phyloP scores from a whole-genome alignment of 805 yeast species.

The Candida coleopterorum region DNA sequence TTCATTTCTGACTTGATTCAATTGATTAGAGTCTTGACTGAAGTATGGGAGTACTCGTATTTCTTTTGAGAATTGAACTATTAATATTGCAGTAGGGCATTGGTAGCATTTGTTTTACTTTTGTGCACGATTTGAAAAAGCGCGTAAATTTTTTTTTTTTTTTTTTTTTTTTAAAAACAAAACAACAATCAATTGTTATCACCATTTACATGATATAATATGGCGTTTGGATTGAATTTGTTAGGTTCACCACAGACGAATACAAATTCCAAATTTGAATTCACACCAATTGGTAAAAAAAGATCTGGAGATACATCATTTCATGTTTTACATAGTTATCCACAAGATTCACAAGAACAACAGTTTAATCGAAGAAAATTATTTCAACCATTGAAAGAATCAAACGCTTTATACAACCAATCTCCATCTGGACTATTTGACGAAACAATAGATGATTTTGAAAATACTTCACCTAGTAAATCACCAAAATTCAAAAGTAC shows the following conservation, averaged over 20 bases:
- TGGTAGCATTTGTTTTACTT: too few relatives aligned
- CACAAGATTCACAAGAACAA: slow-evolving; percentile 1
- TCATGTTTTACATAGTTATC: slow-evolving; percentile 8
- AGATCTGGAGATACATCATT: slow-evolving; percentile 2
- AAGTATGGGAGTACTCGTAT: too few relatives aligned
- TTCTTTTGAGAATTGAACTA: too few relatives aligned
- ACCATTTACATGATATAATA: background rate
- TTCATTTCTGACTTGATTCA: too few relatives aligned
- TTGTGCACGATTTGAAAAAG: too few relatives aligned
- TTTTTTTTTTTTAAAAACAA: background rate
- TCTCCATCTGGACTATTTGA: slow-evolving; percentile 5
- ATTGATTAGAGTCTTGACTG: too few relatives aligned
- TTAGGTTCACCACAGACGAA: slow-evolving; percentile 2
- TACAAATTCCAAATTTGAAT: background rate
- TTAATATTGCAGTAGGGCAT: too few relatives aligned
- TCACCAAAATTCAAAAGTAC: background rate
- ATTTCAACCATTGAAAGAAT: slow-evolving; percentile 6
- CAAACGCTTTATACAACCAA: slow-evolving; percentile 1
- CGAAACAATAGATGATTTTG: slow-evolving; percentile 7
- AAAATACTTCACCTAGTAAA: slow-evolving; percentile 3
- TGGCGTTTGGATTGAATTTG: slow-evolving; percentile 1
- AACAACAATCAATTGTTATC: background rate
- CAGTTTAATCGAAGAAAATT: background rate
- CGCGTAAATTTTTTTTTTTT: too few relatives aligned
- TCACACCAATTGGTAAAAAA: slow-evolving; percentile 9